Evolutionary conservation across 2,329 filamentous ascomycete genomes (phyloP), one percentile per base, ranked within the genome.

Genomic region (Leptodontidium sp.): DNA sequence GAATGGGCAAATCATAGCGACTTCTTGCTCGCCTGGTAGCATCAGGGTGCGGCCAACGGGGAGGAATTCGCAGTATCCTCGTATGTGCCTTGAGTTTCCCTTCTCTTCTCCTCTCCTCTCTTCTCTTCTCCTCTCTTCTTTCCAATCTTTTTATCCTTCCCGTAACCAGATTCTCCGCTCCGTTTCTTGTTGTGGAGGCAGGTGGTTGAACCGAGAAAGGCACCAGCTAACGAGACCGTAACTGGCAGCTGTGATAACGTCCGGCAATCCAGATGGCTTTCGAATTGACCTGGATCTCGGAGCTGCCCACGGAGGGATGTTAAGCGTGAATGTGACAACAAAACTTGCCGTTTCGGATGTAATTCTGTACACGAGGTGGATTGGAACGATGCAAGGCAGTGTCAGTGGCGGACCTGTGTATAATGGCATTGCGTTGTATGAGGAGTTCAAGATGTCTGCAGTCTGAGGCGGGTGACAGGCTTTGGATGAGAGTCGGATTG

Each of bases 1-100:
- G 29, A 68, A 80, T 65, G 76, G 76, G 1, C 50, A 73, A 21
- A 68, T 78, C 12, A 53, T 81, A 0, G 49, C 73, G 3, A 72
- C 77, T 0, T 70, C 72, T 11, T 82, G 80, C 35, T 45, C 21
- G 9, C 15, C 26, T 43, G 50, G 47, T 43, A 24, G 59, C 3
- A 65, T 75, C 26, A 50, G 21, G 5, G 73, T 77, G 17, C 69
- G 74, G 8, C 75, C 74, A 26, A 66, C 38, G 1, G 73, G 72
- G 6, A 26, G 7, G 1, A 71, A 75, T 43, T 53, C 58, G 21
- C 32, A 57, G 29, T 75, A 71, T 49, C 73, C 73, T 1, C 73
- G 24, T 55, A 26, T 55, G 52, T 47, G 17, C 17, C 43, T 47
- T 47, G 43, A 47, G 43, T 47, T 47, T 14, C 15, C 43, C 14